phyloP scores from a whole-genome alignment of 495 filamentous ascomycete genomes.

The Penicillium flavigenum region DNA sequence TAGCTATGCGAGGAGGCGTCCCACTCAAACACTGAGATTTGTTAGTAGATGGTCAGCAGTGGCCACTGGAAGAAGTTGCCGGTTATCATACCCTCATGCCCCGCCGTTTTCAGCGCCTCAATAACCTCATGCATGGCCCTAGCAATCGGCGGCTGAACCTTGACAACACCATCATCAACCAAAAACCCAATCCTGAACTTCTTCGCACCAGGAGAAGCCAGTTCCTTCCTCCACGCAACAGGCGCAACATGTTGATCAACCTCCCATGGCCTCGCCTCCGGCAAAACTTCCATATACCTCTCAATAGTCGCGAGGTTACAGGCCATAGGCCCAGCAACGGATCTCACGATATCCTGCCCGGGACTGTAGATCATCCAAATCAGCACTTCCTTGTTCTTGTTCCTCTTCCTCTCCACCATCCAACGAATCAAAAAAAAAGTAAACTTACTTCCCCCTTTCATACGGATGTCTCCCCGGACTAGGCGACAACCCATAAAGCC shows the following conservation, averaged over 20 bases:
- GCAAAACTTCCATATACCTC: conserved; percentile 34
- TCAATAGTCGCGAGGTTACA: conserved; percentile 28
- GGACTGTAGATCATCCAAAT: conserved; percentile 16
- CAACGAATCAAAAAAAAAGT: background rate
- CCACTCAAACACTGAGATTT: conserved; percentile 45
- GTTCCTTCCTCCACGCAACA: conserved; percentile 43
- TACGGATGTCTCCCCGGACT: conserved; percentile 58
- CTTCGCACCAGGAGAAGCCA: conserved; percentile 25
- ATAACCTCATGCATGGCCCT: conserved; percentile 44
- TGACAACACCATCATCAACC: conserved; percentile 54
- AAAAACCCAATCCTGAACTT: conserved; percentile 52
- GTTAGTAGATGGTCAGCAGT: background rate
- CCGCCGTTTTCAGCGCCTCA: conserved; percentile 42
- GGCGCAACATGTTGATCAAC: conserved; percentile 40
- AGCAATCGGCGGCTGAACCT: conserved; percentile 55
- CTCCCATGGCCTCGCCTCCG: conserved; percentile 29
- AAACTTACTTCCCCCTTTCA: conserved; percentile 41
- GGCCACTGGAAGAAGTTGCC: background rate
- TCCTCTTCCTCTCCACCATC: too few species aligned
- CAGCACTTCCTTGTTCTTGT: background rate
- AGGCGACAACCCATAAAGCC: conserved; percentile 65
- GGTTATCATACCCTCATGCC: conserved; percentile 42
- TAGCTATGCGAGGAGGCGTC: conserved; percentile 33
- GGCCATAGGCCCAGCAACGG: conserved; percentile 35
- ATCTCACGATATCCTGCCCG: conserved; percentile 34